Evolutionary conservation across 2,329 filamentous ascomycete species (phyloP), one percentile per base, ranked within the genome.

Genomic region (Dryadomyces sulphureus): DNA sequence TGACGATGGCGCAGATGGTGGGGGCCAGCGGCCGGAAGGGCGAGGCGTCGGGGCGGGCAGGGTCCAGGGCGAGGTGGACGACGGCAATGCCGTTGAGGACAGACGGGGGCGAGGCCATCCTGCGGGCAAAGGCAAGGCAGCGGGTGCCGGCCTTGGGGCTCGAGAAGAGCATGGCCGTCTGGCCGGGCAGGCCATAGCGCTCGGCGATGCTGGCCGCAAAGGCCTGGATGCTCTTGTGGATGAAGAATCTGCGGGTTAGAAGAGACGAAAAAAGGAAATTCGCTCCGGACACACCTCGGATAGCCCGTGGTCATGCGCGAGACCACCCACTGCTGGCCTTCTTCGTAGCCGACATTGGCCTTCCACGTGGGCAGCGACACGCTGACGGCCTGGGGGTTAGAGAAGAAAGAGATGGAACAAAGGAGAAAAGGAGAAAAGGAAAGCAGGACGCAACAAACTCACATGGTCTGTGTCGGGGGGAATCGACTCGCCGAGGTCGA

Each of bases 291-390:
- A 11, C 11, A 85, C 81, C 84, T 77, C 50, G 92, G 92, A 62
- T 98, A 98, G 32, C 92, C 92, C 39, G 84, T 93, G 53, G 77
- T 73, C 88, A 98, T 83, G 59, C 80, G 82, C 51, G 73, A 75
- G 17, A 92, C 53, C n/a, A 98, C 85, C 81, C 86, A 92, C 47
- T 80, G 69, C 59, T 93, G 75, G 43, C 88, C 90, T 62, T 98
- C 88, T 62, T 98, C 92, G 59, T 98, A 98, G 36, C 79, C 90
- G 35, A 98, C 71, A 57, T 94, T 96, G 53, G 88, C 72, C 53
- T 72, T 73, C 92, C 92, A 98, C 65, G 88, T 93, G 35, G 92
- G 92, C 22, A 98, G 69, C 16, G 92, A 96, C 38, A 96, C 90
- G 62, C 90, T 96, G 53, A 96, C 86, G 53, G 90, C 92, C 89